Evolutionary conservation across 768 basidiomycete genomes (phyloP).

Genomic region (Mycena alexandri): DNA sequence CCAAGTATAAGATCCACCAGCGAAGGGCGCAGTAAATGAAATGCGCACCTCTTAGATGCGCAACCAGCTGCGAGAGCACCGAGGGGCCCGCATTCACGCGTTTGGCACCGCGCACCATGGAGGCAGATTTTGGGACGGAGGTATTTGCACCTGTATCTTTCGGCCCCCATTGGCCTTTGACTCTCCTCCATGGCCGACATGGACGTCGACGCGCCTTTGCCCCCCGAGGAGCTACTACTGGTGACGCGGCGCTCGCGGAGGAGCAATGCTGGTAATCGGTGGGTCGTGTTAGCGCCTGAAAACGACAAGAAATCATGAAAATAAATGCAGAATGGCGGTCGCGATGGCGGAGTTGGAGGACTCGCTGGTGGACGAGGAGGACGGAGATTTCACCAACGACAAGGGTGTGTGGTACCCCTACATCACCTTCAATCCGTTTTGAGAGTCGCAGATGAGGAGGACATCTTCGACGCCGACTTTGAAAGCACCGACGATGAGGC

Average conservation of each 20-base stretch:
- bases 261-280: slow-evolving; percentile 87
- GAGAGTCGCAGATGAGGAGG: slow-evolving; percentile 76
- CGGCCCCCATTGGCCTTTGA: background rate
- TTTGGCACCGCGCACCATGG: slow-evolving; percentile 31
- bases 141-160: slow-evolving; percentile 15
- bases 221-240: slow-evolving; percentile 57
- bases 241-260: slow-evolving; percentile 73
- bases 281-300: slow-evolving; percentile 25
- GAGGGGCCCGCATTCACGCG: slow-evolving; percentile 22
- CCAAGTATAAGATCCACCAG: background rate
- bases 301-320: slow-evolving; percentile 23
- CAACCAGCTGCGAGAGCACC: slow-evolving; percentile 25
- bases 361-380: slow-evolving; percentile 75
- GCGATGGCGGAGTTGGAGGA: slow-evolving; percentile 78
- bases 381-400: slow-evolving; percentile 75
- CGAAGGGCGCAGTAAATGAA: background rate
- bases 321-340: slow-evolving; percentile 72
- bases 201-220: slow-evolving; percentile 31
- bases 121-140: background rate
- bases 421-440: background rate
- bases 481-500: slow-evolving; percentile 86
- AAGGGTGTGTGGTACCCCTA: slow-evolving; percentile 59
- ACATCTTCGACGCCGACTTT: slow-evolving; percentile 87
- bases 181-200: slow-evolving; percentile 26
- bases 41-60: slow-evolving; percentile 25